Evolutionary conservation across 2,329 filamentous ascomycete species (phyloP), one percentile per base, ranked within the genome.

Genomic region (Colletotrichum sp.): DNA sequence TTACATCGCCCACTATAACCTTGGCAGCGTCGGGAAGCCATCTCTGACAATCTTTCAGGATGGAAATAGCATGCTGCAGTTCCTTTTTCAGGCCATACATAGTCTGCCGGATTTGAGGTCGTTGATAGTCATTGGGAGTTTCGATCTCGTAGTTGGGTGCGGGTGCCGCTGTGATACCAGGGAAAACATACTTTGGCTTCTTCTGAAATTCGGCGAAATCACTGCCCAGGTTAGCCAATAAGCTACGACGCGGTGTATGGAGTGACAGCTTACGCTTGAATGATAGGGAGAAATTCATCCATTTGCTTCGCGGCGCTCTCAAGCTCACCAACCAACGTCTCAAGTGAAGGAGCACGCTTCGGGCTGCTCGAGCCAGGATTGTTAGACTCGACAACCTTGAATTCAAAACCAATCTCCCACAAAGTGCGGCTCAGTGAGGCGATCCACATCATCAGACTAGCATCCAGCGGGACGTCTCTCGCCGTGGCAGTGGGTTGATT

Each of bases 81-180:
- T 79, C 74, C 58, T 81, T 79, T 74, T 78, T 79, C 34, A 82
- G 71, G 2, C 30, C 30, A 62, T 80, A 81, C 15, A 82, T 39
- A 32, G 77, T 78, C 56, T 71, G 71, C n/a, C 78, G 78, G 22
- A 80, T 71, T 28, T 75, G 76, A 12, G 68, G n/a, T 4, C 78
- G 12, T 27, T 66, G 55, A 6, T 67, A 62, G 3, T 22, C 16
- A 13, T 39, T 39, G n/a, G 18, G 48, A 61, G 25, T 55, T 30
- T 9, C 71, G 28, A 36, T 75, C 52, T 48, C 28, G 52, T 12
- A 15, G 58, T 3, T 27, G 8, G 18, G 12, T 22, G 36, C 22
- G 16, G 9, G 34, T 15, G 48, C 34, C 30, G 70, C 22, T 9
- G 18, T 60, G 16, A 70, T 27, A 8, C 28, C 55, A 30, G 32